phyloP scores from a whole-genome alignment of 2,329 filamentous ascomycete species.

The Diplocarpon rosae region DNA sequence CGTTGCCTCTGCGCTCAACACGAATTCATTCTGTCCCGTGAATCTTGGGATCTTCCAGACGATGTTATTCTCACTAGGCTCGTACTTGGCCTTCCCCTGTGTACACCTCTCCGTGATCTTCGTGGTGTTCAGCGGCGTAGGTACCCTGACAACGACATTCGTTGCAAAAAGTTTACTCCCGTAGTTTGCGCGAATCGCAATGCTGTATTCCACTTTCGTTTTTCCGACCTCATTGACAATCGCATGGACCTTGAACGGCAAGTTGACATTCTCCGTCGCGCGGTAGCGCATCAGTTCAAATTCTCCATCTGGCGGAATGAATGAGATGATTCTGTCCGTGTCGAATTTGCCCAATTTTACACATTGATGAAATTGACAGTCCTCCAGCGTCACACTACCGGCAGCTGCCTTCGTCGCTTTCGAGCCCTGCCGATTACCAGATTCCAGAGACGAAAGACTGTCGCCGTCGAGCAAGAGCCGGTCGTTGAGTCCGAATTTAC shows the following conservation, averaged over 20 bases:
- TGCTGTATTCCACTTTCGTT: constrained; percentile 97
- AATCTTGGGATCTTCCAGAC: constrained; percentile 99
- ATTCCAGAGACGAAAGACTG: constrained; percentile 52
- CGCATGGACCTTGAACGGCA: constrained; percentile 97
- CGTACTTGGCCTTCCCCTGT: constrained; percentile 96
- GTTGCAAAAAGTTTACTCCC: constrained; percentile 93
- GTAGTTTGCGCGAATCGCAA: constrained; percentile 95
- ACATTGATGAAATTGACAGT: constrained; percentile 98
- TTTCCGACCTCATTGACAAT: constrained; percentile 97
- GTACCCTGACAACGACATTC: constrained; percentile 88
- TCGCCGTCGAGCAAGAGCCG: constrained; percentile 79
- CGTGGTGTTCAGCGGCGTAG: constrained; percentile 92
- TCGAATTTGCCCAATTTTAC: constrained; percentile 97
- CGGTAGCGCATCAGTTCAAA: constrained; percentile 99
- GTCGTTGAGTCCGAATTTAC: constrained; percentile 97
- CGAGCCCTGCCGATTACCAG: constrained; percentile 66
- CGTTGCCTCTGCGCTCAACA: constrained; percentile 85
- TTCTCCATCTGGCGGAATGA: constrained; percentile 92
- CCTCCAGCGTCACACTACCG: constrained; percentile 88
- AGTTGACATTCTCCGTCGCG: constrained; percentile 94
- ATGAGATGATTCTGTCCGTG: constrained; percentile 90
- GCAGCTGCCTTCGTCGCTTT: constrained; percentile 94
- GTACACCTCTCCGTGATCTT: constrained; percentile 86
- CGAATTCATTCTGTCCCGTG: constrained; percentile 93
- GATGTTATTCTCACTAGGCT: constrained; percentile 95